These are phyloP conservation scores for Trichophyton simii DNA, from an alignment of 2,329 filamentous ascomycete species.

Conservation along the genomic window DNA sequence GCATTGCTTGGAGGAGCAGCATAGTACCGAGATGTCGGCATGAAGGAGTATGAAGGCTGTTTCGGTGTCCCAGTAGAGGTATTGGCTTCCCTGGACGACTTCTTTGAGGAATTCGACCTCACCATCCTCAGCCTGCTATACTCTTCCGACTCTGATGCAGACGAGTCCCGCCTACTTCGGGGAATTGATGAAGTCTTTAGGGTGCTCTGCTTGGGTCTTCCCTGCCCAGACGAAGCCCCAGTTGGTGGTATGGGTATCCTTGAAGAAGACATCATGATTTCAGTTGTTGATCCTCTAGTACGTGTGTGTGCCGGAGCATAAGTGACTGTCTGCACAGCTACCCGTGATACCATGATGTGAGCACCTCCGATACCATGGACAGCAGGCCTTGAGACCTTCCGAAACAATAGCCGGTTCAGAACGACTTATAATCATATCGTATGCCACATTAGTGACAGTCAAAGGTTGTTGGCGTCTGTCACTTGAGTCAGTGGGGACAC, in stretches of 20 bases:
- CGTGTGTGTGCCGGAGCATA: slow-evolving; percentile 20
- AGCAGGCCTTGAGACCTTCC: slow-evolving; percentile 19
- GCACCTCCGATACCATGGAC: slow-evolving; percentile 7
- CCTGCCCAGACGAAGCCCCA: slow-evolving; percentile 13
- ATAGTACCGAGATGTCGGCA: neutral
- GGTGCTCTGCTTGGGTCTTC: slow-evolving; percentile 19
- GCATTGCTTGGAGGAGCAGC: neutral
- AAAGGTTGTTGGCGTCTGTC: slow-evolving; percentile 3
- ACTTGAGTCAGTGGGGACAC: slow-evolving; percentile 3
- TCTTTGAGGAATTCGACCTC: slow-evolving; percentile 11
- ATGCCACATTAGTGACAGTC: slow-evolving; percentile 4
- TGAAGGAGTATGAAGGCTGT: neutral
- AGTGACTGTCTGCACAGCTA: slow-evolving; percentile 21
- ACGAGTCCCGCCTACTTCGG: slow-evolving; percentile 19
- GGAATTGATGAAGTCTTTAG: slow-evolving; percentile 17
- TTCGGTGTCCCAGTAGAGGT: neutral
- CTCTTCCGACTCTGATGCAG: slow-evolving; percentile 21
- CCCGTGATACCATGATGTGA: slow-evolving; percentile 29
- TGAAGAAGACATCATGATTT: slow-evolving; percentile 13
- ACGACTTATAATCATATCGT: slow-evolving; percentile 23
- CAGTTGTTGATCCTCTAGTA: slow-evolving; percentile 17
- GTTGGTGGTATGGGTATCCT: slow-evolving; percentile 16
- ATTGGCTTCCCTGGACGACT: slow-evolving; percentile 14
- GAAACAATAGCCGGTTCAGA: slow-evolving; percentile 16
- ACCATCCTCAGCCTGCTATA: slow-evolving; percentile 2